Conservation (phyloP, 495 filamentous ascomycete genomes). For the Lasiosphaeria ovina region DNA sequence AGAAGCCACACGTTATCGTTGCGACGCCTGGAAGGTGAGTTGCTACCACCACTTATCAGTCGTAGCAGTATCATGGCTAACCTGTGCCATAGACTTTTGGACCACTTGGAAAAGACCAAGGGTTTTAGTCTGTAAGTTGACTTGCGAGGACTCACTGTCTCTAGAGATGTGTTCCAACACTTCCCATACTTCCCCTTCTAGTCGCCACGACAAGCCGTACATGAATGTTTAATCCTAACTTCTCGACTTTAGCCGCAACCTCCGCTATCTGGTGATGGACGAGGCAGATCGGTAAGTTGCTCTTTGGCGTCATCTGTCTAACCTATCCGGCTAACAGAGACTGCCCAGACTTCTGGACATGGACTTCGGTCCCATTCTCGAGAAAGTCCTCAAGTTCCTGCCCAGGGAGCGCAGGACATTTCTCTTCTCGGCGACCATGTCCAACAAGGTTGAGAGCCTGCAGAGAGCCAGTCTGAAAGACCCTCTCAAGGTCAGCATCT, state of each 20-base stretch:
- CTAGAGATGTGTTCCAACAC: no score
- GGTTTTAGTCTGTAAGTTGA: constrained; percentile 71
- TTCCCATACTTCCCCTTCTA: not conserved
- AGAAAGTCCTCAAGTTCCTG: constrained; percentile 89
- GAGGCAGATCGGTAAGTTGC: constrained; percentile 67
- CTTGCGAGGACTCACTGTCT: no score
- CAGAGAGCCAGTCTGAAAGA: constrained; percentile 83
- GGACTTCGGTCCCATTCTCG: constrained; percentile 88
- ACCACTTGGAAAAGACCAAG: constrained; percentile 96
- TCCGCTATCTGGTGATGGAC: constrained; percentile 91
- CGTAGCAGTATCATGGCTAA: constrained; percentile 13
- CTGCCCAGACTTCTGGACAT: constrained; percentile 70
- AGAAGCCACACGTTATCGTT: constrained; percentile 85
- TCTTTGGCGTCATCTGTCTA: not conserved
- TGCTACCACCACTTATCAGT: not conserved
- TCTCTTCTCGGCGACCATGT: constrained; percentile 93
- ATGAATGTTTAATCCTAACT: no score
- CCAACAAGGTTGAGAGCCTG: constrained; percentile 84
- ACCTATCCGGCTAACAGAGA: not conserved
- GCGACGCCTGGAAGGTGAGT: constrained; percentile 69
- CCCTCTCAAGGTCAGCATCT: constrained; percentile 71
- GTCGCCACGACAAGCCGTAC: no score
- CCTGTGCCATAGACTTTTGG: constrained; percentile 57
- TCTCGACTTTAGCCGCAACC: constrained; percentile 26
- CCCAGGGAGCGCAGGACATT: constrained; percentile 78